Conservation (phyloP, 2,329 filamentous ascomycete genomes). For the Truncatella angustata region DNA sequence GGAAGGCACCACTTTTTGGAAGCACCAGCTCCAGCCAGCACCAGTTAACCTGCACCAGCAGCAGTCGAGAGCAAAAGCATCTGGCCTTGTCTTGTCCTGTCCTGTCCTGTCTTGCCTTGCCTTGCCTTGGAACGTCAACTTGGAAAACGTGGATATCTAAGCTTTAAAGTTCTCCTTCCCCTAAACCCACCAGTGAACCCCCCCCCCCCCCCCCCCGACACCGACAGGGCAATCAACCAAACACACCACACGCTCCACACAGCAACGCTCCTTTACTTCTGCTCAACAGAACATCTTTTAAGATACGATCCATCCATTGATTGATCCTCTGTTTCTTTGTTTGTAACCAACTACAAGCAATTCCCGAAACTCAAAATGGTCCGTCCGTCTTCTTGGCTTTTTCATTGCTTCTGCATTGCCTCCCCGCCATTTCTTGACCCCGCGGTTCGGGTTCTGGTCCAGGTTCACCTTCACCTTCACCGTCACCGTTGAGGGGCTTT, state of each 20-base stretch:
- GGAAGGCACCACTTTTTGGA: too few relatives aligned
- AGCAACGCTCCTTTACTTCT: slow-evolving; percentile 5
- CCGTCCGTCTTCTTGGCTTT: slow-evolving; percentile 5
- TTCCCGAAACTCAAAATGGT: background rate
- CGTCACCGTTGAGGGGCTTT: slow-evolving; percentile 18
- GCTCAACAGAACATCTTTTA: too few relatives aligned
- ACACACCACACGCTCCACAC: slow-evolving; percentile 2
- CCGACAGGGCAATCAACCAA: background rate
- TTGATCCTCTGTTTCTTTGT: too few relatives aligned
- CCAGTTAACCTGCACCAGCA: too few relatives aligned
- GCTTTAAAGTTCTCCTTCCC: slow-evolving; percentile 6
- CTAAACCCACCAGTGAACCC: slow-evolving; percentile 2
- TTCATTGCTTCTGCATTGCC: background rate
- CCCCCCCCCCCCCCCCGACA: background rate
- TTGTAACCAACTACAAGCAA: background rate
- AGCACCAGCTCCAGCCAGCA: too few relatives aligned
- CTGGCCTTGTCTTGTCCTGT: too few relatives aligned
- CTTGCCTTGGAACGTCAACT: background rate
- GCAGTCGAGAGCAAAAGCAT: too few relatives aligned
- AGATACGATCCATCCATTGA: too few relatives aligned
- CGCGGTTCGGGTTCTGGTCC: slow-evolving; percentile 18
- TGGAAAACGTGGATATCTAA: background rate
- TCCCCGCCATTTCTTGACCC: slow-evolving; percentile 10
- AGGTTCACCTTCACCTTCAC: too few relatives aligned
- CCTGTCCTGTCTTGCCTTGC: too few relatives aligned